Evolutionary conservation across 2,329 filamentous ascomycete species (phyloP), one percentile per base, ranked within the genome.

Genomic region (Cryphonectria japonica): DNA sequence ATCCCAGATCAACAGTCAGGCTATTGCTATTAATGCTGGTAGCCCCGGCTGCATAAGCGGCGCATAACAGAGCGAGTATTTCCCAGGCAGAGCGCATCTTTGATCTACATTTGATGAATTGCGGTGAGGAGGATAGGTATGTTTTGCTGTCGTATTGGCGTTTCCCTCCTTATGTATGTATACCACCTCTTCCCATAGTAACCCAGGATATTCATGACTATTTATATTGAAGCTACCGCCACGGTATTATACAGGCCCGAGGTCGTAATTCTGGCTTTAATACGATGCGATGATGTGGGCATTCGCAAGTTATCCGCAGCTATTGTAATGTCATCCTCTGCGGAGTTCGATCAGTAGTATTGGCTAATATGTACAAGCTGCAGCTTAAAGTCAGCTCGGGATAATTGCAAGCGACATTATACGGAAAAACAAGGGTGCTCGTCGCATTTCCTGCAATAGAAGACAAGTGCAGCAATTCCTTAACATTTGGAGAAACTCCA

Each of bases 1-100:
- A 69, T n/a, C 50, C 67, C 14, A 69, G 9, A 59, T 69, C 67
- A 34, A 69, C 34, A 34, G 32, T 65, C 9, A 22, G 67, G 16
- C n/a, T 39, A 13, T 11, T 67, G 32, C n/a, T n/a, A 41, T 43
- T 43, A 13, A 29, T 4, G 7, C 13, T 39, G 52, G 7, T 39
- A 16, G 50, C 65, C 32, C 43, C 39, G 26, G 46, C 43, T 16
- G 34, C 3, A 62, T 41, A 9, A 3, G 37, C 60, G 22, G 34
- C 19, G n/a, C 37, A 41, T 7, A n/a, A 41, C 13, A 62, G 19
- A 22, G 13, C 19, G 37, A 62, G 34, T n/a, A 41, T 26, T 7
- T n/a, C 22, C 34, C 32, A 62, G 14, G 32, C 34, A 5, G 5
- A 39, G n/a, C n/a, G 34, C 37, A 39, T 62, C n/a, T 62, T 62